Percentiles rank a stretch among this genome's conserved stretches.
Evolutionary conservation across 2,329 filamentous ascomycete genomes (phyloP).

Genomic region (Lachnellula cervina): DNA sequence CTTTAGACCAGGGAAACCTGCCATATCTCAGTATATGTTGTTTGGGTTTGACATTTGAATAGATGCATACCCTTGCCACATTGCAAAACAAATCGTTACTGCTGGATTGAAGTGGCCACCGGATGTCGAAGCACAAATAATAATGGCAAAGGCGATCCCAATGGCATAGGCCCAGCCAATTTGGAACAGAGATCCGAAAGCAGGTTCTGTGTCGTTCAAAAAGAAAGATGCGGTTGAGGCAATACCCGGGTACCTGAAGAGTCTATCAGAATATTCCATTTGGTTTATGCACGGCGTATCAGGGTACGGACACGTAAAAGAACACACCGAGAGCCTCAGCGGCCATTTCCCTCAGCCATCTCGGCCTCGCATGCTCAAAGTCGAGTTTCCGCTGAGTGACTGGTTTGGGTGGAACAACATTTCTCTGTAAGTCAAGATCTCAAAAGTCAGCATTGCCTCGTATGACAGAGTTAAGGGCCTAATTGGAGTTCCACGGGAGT

Average conservation of each 20-base stretch:
- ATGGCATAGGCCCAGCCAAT: slow-evolving; percentile 52
- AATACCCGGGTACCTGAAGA: slow-evolving; percentile 42
- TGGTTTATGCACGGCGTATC: not conserved
- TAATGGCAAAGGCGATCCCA: slow-evolving; percentile 55
- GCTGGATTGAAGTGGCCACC: slow-evolving; percentile 54
- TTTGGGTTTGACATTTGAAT: not conserved
- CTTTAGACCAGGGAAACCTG: slow-evolving; percentile 51
- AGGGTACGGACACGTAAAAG: slow-evolving; percentile 43
- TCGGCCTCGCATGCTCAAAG: slow-evolving; percentile 48
- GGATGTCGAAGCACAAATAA: slow-evolving; percentile 48
- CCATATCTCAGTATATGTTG: not conserved
- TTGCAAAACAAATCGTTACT: slow-evolving; percentile 41
- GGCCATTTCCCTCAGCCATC: slow-evolving; percentile 50
- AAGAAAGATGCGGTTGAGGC: slow-evolving; percentile 49
- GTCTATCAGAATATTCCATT: not conserved
- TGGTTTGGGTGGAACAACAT: slow-evolving; percentile 43
- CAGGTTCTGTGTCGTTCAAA: slow-evolving; percentile 38
- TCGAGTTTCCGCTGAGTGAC: slow-evolving; percentile 50
- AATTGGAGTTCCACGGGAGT: too few relatives aligned
- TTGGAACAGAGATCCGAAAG: slow-evolving; percentile 49
- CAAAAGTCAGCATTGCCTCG: not conserved
- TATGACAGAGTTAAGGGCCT: not conserved
- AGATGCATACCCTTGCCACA: slow-evolving; percentile 44
- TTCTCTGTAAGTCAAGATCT: not conserved
- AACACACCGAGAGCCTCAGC: slow-evolving; percentile 55